These are phyloP conservation scores for Marasmius fiardii DNA, from an alignment of 1,284 basidiomycete genomes.

Conservation along the genomic window DNA sequence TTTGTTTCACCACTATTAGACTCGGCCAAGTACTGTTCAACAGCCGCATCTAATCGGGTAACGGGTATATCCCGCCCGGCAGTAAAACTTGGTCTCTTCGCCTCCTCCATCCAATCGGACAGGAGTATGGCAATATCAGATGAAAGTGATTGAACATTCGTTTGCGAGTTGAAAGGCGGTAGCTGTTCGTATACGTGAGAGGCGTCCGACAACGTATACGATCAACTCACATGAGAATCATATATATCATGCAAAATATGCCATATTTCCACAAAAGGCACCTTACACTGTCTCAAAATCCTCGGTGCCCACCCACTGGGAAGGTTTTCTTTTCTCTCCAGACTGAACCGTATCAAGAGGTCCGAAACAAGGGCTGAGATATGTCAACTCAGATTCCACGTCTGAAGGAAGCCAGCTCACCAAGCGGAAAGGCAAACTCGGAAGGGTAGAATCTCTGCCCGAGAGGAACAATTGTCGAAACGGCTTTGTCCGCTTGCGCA, in stretches of 20 bases:
- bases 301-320: conserved; percentile 79
- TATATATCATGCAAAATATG: conserved; percentile 86
- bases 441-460: conserved; percentile 88
- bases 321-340: conserved; percentile 57
- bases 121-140: conserved; percentile 75
- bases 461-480: conserved; percentile 64
- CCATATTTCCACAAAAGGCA: conserved; percentile 77
- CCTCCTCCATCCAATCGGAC: conserved; percentile 74
- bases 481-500: conserved; percentile 58
- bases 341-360: conserved; percentile 66
- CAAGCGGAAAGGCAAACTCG: conserved; percentile 84
- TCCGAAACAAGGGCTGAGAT: conserved; percentile 62
- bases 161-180: conserved; percentile 79
- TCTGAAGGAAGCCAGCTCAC: conserved; percentile 38
- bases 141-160: conserved; percentile 73
- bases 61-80: conserved; percentile 67
- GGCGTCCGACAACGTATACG: neutral
- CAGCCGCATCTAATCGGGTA: conserved; percentile 62
- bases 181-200: conserved; percentile 40
- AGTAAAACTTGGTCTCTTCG: conserved; percentile 59
- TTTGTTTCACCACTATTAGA: conserved; percentile 56
- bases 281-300: conserved; percentile 72
- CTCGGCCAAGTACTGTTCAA: conserved; percentile 71
- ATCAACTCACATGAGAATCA: conserved; percentile 70
- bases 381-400: neutral